Evolutionary conservation across 83 land plant genomes (phyloP).

Genomic region (Larix sibirica): DNA sequence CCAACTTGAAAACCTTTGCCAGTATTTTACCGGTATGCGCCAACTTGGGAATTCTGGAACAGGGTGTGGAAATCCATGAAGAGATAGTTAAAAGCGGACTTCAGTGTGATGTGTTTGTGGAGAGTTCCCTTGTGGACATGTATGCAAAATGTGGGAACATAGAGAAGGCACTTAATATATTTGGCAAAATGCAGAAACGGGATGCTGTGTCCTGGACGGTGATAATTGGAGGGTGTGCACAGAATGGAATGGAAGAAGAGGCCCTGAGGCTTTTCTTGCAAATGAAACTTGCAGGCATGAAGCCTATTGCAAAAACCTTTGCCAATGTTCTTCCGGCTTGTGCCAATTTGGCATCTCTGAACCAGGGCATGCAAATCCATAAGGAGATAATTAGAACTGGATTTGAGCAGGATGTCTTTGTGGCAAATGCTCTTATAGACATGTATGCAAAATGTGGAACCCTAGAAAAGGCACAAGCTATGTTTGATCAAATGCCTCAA

Average conservation of each 20-base stretch:
- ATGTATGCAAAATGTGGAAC: slow-evolving; percentile 34
- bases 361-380: slow-evolving; percentile 29
- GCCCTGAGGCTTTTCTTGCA: slow-evolving; percentile 16
- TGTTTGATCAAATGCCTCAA: slow-evolving; percentile 21
- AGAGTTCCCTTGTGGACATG: neutral
- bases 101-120: neutral
- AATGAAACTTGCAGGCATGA: slow-evolving; percentile 17
- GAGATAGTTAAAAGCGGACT: neutral
- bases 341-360: slow-evolving; percentile 23
- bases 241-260: slow-evolving; percentile 18
- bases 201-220: slow-evolving; percentile 12
- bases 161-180: neutral
- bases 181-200: neutral
- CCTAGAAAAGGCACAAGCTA: slow-evolving; percentile 9
- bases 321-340: slow-evolving; percentile 15
- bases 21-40: too few species aligned
- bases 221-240: slow-evolving; percentile 32
- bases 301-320: slow-evolving; percentile 19
- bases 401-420: neutral
- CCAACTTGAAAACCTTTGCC: slow-evolving; percentile 39
- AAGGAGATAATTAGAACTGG: slow-evolving; percentile 20
- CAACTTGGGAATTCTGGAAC: neutral
- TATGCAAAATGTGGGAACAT: slow-evolving; percentile 5
- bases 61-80: neutral
- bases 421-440: slow-evolving; percentile 29